These are phyloP conservation scores for Cucurbita maxima DNA, from an alignment of 306 rosid species.

Conservation along the genomic window DNA sequence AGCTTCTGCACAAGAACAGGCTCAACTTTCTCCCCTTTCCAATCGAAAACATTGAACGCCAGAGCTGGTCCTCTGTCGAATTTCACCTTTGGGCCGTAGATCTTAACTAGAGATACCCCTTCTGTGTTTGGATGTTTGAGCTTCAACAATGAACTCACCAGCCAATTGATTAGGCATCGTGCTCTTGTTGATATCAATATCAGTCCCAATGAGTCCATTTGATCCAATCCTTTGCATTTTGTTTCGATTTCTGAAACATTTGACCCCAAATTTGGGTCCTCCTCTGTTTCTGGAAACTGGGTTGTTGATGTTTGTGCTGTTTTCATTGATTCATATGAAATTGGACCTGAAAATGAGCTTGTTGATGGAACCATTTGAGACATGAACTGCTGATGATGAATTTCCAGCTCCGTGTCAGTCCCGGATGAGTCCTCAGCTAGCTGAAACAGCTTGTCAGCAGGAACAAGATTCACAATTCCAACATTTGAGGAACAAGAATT, in stretches of 20 bases:
- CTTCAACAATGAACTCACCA: conserved; percentile 65
- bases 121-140: conserved; percentile 71
- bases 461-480: conserved; percentile 70
- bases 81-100: conserved; percentile 73
- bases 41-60: conserved; percentile 81
- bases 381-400: conserved; percentile 6
- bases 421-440: conserved; percentile 39
- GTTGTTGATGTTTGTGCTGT: neutral
- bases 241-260: conserved; percentile 14
- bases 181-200: conserved; percentile 36
- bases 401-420: conserved; percentile 27
- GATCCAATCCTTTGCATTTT: conserved; percentile 61
- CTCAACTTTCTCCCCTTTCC: conserved; percentile 88
- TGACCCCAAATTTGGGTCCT: neutral
- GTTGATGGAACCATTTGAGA: conserved; percentile 13
- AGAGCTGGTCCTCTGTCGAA: conserved; percentile 80
- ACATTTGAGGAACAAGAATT: conserved; percentile 19
- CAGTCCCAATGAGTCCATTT: conserved; percentile 60
- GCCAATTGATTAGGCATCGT: conserved; percentile 78
- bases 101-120: conserved; percentile 42
- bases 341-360: conserved; percentile 57
- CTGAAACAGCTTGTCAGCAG: conserved; percentile 23
- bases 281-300: conserved; percentile 11
- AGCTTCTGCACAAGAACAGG: conserved; percentile 85
- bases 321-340: conserved; percentile 5